Evolutionary conservation across 129 eudicot species (phyloP).

Genomic region (Saposhnikovia divaricata): DNA sequence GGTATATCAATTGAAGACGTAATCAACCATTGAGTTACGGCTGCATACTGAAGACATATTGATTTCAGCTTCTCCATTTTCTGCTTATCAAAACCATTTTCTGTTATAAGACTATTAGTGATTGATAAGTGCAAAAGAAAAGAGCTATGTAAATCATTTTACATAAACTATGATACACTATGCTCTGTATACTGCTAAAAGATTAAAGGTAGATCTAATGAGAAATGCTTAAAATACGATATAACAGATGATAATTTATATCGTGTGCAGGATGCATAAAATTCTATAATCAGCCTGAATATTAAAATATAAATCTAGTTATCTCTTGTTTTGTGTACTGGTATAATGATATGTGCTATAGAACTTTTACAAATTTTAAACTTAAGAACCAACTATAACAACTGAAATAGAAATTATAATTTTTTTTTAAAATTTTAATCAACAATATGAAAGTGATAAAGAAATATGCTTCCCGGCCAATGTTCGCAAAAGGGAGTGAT

Average conservation of each 20-base stretch:
- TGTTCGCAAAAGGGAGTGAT: not conserved
- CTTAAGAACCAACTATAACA: not conserved
- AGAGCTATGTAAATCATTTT: not conserved
- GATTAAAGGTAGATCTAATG: not conserved
- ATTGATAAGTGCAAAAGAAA: not conserved
- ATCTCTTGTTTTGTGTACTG: not conserved
- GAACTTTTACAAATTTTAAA: not conserved
- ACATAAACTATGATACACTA: not conserved
- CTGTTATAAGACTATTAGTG: not conserved
- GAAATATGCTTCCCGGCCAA: not conserved
- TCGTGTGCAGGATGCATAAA: not conserved
- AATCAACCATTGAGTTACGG: constrained; percentile 83
- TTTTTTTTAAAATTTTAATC: not conserved
- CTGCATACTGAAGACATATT: constrained; percentile 89
- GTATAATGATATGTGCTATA: not conserved
- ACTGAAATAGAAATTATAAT: not conserved
- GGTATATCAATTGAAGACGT: constrained; percentile 54
- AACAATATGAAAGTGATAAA: not conserved
- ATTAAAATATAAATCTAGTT: not conserved
- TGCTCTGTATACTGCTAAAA: not conserved
- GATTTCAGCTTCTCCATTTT: constrained; percentile 83
- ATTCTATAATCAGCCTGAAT: not conserved
- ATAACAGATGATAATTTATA: not conserved
- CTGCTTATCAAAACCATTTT: constrained; percentile 37
- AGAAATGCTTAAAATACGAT: not conserved